Evolutionary conservation across 768 basidiomycete species (phyloP).

Genomic region (Mycena pura): DNA sequence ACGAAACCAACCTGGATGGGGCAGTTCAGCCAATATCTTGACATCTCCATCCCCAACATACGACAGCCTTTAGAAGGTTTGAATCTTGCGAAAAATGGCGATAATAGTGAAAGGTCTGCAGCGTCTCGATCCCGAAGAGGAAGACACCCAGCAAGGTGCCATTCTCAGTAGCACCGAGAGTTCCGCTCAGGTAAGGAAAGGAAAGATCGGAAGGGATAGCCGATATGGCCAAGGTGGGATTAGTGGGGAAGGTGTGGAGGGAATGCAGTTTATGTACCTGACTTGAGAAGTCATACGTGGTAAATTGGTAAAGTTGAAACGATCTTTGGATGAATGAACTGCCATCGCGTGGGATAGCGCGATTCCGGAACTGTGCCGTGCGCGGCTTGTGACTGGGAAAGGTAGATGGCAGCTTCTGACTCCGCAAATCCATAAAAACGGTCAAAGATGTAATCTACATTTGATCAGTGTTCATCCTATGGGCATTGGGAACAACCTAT

Average conservation of each 20-base stretch:
- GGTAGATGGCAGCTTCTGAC: no score
- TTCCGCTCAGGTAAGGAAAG: neutral
- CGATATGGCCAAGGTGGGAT: neutral
- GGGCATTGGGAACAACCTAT: no score
- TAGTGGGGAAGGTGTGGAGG: neutral
- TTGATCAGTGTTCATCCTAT: no score
- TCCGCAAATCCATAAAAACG: no score
- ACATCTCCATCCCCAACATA: neutral
- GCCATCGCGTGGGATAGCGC: neutral
- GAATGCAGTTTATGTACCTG: neutral
- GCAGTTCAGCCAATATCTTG: neutral
- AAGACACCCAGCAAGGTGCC: neutral
- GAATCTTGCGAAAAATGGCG: neutral
- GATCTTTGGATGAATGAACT: neutral
- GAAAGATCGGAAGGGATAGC: neutral
- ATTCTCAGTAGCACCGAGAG: neutral
- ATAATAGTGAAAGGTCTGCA: neutral
- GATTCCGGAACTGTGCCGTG: neutral
- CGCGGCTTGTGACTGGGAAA: no score
- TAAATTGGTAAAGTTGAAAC: neutral
- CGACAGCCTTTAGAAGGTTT: neutral
- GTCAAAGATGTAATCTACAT: no score
- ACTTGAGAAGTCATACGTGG: neutral
- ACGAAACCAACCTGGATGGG: neutral
- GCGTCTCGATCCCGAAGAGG: neutral